Percentiles rank a stretch among this genome's conserved stretches.
Conservation (phyloP, 345 rosid species). For the Aurinia saxatilis region DNA sequence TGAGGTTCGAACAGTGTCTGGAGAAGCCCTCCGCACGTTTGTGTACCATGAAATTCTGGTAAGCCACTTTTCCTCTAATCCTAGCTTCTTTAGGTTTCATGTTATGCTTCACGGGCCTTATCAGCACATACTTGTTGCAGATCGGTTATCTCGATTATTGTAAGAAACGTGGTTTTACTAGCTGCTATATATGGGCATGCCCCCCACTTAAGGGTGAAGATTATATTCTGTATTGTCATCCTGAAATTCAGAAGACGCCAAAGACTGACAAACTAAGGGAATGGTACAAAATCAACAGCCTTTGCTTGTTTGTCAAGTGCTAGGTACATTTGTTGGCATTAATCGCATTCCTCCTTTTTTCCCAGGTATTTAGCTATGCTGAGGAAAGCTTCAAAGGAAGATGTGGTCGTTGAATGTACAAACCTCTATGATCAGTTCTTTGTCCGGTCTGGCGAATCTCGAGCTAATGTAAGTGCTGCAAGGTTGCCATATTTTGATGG, state of each 20-base stretch:
- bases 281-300: constrained; percentile 68
- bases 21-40: constrained; percentile 87
- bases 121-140: constrained; percentile 31
- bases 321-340: constrained; percentile 23
- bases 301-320: constrained; percentile 14
- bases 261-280: constrained; percentile 89
- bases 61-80: not conserved
- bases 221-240: constrained; percentile 87
- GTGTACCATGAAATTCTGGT: constrained; percentile 23
- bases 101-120: not conserved
- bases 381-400: constrained; percentile 72
- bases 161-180: constrained; percentile 86
- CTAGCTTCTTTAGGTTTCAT: not conserved
- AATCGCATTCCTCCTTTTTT: not conserved
- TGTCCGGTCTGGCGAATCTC: constrained; percentile 57
- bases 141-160: constrained; percentile 94
- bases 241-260: constrained; percentile 95
- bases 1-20: constrained; percentile 70
- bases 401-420: constrained; percentile 66
- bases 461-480: constrained; percentile 82
- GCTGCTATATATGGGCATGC: constrained; percentile 97
- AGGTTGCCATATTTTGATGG: constrained; percentile 98
- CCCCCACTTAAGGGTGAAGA: constrained; percentile 99
- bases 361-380: constrained; percentile 87
- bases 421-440: constrained; percentile 89